These are phyloP conservation scores for Talaromyces ruber DNA, from an alignment of 495 filamentous ascomycete genomes.

Conservation along the genomic window DNA sequence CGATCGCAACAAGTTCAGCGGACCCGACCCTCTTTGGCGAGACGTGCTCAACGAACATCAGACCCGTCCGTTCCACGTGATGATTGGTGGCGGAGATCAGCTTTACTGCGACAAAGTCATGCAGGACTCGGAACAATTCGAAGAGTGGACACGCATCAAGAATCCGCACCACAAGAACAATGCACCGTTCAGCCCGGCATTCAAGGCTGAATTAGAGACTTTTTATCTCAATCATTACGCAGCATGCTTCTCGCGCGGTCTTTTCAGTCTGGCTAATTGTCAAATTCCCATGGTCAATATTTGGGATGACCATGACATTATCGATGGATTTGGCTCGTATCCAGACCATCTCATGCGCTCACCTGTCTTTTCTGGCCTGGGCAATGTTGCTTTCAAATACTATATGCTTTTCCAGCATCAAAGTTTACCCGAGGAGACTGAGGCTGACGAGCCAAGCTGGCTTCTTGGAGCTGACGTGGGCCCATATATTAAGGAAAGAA, in stretches of 20 bases:
- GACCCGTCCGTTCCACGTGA: slow-evolving; percentile 89
- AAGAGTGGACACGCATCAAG: slow-evolving; percentile 75
- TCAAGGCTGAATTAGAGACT: slow-evolving; percentile 76
- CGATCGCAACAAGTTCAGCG: slow-evolving; percentile 68
- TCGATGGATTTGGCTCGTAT: slow-evolving; percentile 94
- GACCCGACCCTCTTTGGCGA: slow-evolving; percentile 93
- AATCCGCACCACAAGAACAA: slow-evolving; percentile 71
- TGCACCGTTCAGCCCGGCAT: slow-evolving; percentile 59
- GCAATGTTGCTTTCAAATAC: slow-evolving; percentile 91
- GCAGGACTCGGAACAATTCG: slow-evolving; percentile 63
- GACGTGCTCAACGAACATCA: slow-evolving; percentile 93
- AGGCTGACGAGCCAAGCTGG: slow-evolving; percentile 86
- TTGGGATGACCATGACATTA: slow-evolving; percentile 96
- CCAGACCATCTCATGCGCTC: slow-evolving; percentile 84
- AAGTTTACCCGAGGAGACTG: slow-evolving; percentile 67
- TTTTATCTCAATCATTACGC: slow-evolving; percentile 84
- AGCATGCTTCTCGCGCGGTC: slow-evolving; percentile 89
- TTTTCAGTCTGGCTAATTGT: slow-evolving; percentile 83
- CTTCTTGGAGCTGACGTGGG: slow-evolving; percentile 68
- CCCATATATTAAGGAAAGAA: slow-evolving; percentile 82
- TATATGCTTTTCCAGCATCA: slow-evolving; percentile 99
- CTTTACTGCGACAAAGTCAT: slow-evolving; percentile 87
- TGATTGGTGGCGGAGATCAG: slow-evolving; percentile 96
- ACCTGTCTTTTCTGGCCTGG: slow-evolving; percentile 83
- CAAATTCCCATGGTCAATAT: slow-evolving; percentile 99